Evolutionary conservation across 306 rosid genomes (phyloP).

Genomic region (Malus asiatica): DNA sequence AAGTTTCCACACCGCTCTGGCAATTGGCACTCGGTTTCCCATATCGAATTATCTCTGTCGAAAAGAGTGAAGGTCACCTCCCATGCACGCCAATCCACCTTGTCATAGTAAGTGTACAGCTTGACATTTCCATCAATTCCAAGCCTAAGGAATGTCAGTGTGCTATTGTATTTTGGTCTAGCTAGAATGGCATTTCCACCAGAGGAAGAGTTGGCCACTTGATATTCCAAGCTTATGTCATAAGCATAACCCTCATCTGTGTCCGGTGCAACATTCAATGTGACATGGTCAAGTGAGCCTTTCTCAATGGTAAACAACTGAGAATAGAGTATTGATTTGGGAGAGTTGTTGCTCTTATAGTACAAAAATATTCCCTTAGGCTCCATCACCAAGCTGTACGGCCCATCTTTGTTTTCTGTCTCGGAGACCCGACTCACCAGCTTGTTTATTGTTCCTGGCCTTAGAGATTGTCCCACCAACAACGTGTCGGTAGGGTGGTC

Average conservation of each 20-base stretch:
- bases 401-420: slow-evolving; percentile 33
- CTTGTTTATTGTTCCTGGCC: slow-evolving; percentile 23
- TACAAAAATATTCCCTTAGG: neutral
- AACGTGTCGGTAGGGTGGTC: slow-evolving; percentile 53
- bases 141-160: slow-evolving; percentile 42
- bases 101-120: slow-evolving; percentile 35
- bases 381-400: slow-evolving; percentile 25
- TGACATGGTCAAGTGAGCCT: slow-evolving; percentile 2
- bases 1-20: slow-evolving; percentile 44
- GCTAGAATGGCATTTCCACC: slow-evolving; percentile 1
- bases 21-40: slow-evolving; percentile 50
- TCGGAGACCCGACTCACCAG: slow-evolving; percentile 45
- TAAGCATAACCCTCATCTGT: slow-evolving; percentile 7
- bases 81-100: slow-evolving; percentile 43
- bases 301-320: neutral
- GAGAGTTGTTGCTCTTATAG: slow-evolving; percentile 34
- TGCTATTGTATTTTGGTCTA: slow-evolving; percentile 45
- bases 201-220: slow-evolving; percentile 1
- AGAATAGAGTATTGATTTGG: slow-evolving; percentile 31
- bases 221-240: slow-evolving; percentile 12
- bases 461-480: slow-evolving; percentile 47
- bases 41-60: slow-evolving; percentile 21
- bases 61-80: slow-evolving; percentile 36
- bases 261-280: slow-evolving; percentile 11
- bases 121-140: slow-evolving; percentile 54